Percentiles rank a stretch among this genome's conserved stretches.
phyloP scores from a whole-genome alignment of 2,329 filamentous ascomycete genomes.

The Arthrinium puccinioides region DNA sequence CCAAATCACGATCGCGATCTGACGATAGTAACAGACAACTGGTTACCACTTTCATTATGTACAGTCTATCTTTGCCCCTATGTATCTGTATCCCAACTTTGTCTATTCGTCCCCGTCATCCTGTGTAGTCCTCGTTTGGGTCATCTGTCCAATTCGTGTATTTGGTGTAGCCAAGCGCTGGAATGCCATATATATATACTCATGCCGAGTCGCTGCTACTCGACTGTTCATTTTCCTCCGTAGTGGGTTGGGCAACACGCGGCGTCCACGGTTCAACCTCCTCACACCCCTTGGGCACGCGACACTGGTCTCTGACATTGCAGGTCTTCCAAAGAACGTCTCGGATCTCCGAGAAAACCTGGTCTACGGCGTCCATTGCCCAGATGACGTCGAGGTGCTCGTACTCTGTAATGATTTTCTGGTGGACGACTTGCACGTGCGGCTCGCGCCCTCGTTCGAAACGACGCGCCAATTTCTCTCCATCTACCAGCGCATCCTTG shows the following conservation, averaged over 20 bases:
- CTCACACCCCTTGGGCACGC: slow-evolving; percentile 59
- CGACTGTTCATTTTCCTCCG: slow-evolving; percentile 18
- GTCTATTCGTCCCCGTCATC: no score
- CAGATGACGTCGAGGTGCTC: slow-evolving; percentile 94
- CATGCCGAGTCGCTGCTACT: slow-evolving; percentile 25
- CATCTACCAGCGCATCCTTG: slow-evolving; percentile 78
- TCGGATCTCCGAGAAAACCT: slow-evolving; percentile 73
- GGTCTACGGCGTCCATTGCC: slow-evolving; percentile 81
- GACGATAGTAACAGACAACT: no score
- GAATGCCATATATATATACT: not conserved
- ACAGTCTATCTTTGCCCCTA: no score
- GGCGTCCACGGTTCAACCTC: slow-evolving; percentile 33
- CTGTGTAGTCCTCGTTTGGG: no score
- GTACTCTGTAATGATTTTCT: slow-evolving; percentile 76
- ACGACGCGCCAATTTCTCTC: slow-evolving; percentile 62
- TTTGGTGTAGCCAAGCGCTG: no score
- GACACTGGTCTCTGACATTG: slow-evolving; percentile 46
- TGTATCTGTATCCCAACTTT: no score
- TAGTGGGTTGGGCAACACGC: slow-evolving; percentile 4
- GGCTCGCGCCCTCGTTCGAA: slow-evolving; percentile 76
- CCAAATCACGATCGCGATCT: no score
- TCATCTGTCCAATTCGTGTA: no score
- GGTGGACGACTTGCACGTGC: slow-evolving; percentile 71
- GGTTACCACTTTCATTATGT: no score
- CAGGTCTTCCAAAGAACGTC: slow-evolving; percentile 80